Evolutionary conservation across 1,284 basidiomycete genomes (phyloP), one percentile per base, ranked within the genome.

Genomic region (Moesziomyces globuligerus): DNA sequence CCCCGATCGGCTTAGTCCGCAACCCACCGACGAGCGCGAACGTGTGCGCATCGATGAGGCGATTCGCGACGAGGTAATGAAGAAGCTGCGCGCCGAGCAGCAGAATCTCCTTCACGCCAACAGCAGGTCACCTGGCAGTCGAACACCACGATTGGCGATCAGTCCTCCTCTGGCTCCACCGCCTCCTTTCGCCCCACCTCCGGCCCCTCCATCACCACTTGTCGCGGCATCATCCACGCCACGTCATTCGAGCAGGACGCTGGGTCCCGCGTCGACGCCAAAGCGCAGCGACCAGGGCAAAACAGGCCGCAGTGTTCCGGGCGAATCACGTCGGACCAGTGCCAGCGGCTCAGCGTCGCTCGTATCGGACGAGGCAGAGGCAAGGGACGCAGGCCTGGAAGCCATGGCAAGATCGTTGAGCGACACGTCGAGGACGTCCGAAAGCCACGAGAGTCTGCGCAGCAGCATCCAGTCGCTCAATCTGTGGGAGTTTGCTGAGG

Each of bases 111-210:
- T 49, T 26, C 45, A 18, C 26, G 17, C 26, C 32, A 15, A 28
- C 17, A 20, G 34, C 25, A 24, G 15, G 13, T 44, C 53, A 15
- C 48, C 44, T 1, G 34, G 28, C 1, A 15, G 5, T 23, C 42
- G 54, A 3, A 38, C 48, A 8, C 40, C 60, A 5, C 24, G 53
- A 15, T 17, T 42, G 2, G 47, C 48, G 15, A 23, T 49, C 25
- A 34, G 37, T 15, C 62, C 55, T 3, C 62, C 62, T 1, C 29
- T 50, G 32, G 47, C 50, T 15, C 62, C 62, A 3, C 62, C 55
- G 5, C 62, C 62, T 7, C 47, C 51, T 2, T 66, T 59, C n/a
- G 62, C 62, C 1, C 54, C 43, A 15, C 62, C 62, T 37, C 62
- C 49, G 17, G 43, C 47, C 4, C 62, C 62, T 1, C 15, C 41